A percentile compares a stretch with the other conserved stretches of the same genome.
phyloP scores from a whole-genome alignment of 2,329 filamentous ascomycete species.

The Scedosporium aurantiacum region DNA sequence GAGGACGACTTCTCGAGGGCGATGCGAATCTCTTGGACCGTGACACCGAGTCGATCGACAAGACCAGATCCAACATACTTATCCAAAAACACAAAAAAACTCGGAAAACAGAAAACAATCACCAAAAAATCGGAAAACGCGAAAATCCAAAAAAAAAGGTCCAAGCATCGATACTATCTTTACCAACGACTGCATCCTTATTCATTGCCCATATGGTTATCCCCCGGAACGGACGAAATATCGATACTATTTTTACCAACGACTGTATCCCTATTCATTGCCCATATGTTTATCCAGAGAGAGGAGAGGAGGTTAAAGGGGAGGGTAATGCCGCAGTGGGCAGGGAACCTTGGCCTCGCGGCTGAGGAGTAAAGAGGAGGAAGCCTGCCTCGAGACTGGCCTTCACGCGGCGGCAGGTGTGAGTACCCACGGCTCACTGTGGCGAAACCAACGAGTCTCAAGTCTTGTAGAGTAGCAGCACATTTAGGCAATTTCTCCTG shows the following conservation, averaged over 20 bases:
- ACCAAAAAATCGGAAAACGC: neutral
- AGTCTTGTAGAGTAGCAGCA: neutral
- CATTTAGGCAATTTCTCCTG: neutral
- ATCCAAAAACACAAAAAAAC: neutral
- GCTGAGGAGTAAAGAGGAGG: conserved; percentile 1
- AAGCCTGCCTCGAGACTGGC: conserved; percentile 1
- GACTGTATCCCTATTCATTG: neutral
- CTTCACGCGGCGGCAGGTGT: conserved; percentile 1
- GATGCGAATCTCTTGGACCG: neutral
- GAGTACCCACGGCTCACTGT: neutral
- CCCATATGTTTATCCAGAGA: neutral
- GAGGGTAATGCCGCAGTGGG: conserved; percentile 3
- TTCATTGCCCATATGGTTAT: too few species aligned
- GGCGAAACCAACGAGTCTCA: conserved; percentile 4
- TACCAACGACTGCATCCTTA: neutral
- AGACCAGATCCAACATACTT: neutral
- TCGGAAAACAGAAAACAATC: neutral
- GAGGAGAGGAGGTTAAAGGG: neutral
- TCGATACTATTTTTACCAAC: neutral
- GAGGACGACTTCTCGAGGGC: too few species aligned
- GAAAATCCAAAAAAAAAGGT: neutral
- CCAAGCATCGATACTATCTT: neutral
- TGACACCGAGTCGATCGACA: neutral
- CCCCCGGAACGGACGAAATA: neutral
- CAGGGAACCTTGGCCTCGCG: neutral